Evolutionary conservation across 2,329 filamentous ascomycete genomes (phyloP), one percentile per base, ranked within the genome.

Genomic region (Drechslera avenae): DNA sequence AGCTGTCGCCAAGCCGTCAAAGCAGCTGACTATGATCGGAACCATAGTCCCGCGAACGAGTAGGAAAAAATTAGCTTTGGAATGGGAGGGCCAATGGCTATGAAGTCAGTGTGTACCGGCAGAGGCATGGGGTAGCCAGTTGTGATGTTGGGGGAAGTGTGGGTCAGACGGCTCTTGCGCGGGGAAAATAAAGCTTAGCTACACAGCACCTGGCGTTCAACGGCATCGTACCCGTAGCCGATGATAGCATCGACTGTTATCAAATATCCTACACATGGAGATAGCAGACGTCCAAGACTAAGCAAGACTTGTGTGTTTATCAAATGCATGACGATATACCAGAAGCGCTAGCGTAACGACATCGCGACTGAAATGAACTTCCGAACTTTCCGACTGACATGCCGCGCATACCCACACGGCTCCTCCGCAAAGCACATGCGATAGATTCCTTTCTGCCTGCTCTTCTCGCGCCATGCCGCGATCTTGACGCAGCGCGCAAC

Each of bases 391-490:
- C 26, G 26, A 28, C 26, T 28, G 28, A 26, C 44, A 73, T 76
- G 74, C 86, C 87, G 57, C 85, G 86, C 58, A 77, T 89, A 41
- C 73, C 79, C n/a, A 84, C 82, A 33, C 75, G 76, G 28, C 75
- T 87, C 39, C 71, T 88, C 52, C 78, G 79, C 56, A 76, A 73
- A 60, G 86, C 86, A 51, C 75, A 74, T 55, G 68, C 71, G 7
- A 76, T 82, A 59, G 83, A 84, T 14, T 77, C 81, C 1, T 73
- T 85, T 41, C 77, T 89, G 4, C 78, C 83, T 6, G 69, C 78
- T 2, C 80, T 93, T 4, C 80, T 93, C 1, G 83, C 80, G 12
- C 80, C 80, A 7, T 89, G 87, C 59, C 80, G 86, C 52, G 81
- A 84, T 61, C 66, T 91, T 2, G 67, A 71, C n/a, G 84, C 85